A percentile compares a stretch with the other conserved stretches of the same genome.
Conservation (phyloP, 345 rosid species). For the Trapa incisa region DNA sequence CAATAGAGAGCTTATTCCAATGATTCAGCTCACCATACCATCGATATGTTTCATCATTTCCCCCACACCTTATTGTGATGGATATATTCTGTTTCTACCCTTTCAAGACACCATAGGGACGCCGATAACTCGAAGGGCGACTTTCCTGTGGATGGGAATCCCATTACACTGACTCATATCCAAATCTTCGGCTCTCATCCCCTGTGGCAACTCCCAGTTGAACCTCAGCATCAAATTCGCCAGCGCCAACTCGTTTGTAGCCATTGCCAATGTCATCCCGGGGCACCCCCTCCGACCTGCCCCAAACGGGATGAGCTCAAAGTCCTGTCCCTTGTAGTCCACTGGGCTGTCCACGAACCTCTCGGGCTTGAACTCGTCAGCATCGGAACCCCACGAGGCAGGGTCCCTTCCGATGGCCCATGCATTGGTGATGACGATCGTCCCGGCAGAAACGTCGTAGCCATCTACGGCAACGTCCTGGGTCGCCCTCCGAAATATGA, state of each 20-base stretch:
- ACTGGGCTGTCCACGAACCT: conserved; percentile 18
- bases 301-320: conserved; percentile 29
- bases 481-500: conserved; percentile 19
- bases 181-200: conserved; percentile 13
- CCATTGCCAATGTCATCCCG: conserved; percentile 14
- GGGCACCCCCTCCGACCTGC: conserved; percentile 29
- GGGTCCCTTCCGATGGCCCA: conserved; percentile 33
- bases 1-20: too few relatives aligned
- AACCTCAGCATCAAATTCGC: conserved; percentile 23
- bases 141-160: conserved; percentile 16
- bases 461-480: conserved; percentile 15
- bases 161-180: conserved; percentile 21
- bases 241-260: conserved; percentile 9
- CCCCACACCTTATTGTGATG: too few relatives aligned
- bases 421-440: conserved; percentile 14
- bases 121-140: conserved; percentile 12
- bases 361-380: conserved; percentile 26
- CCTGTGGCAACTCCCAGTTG: conserved; percentile 24
- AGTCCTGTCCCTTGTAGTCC: conserved; percentile 25
- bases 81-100: too few relatives aligned
- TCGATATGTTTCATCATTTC: too few relatives aligned
- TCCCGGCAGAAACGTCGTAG: conserved; percentile 19
- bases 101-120: too few relatives aligned
- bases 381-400: conserved; percentile 8
- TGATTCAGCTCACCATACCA: too few relatives aligned